Percentiles rank a stretch among this genome's conserved stretches.
These are phyloP conservation scores for Dioscorea zingiberensis DNA, from an alignment of 106 monocot genomes.

Conservation along the genomic window DNA sequence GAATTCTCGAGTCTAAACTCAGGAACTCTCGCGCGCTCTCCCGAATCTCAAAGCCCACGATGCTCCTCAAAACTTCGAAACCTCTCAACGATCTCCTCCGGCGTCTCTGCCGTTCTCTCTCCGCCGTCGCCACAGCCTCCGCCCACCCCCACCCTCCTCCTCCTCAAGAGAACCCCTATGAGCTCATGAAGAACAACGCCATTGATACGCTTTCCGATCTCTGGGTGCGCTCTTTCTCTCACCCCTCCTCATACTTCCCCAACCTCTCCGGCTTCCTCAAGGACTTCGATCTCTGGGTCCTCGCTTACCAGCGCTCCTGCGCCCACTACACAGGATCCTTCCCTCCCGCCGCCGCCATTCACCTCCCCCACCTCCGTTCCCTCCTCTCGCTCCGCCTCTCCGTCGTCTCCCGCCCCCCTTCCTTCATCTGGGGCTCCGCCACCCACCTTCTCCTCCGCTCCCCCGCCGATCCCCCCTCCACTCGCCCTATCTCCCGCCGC, in stretches of 20 bases:
- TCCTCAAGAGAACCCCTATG: slow-evolving; percentile 35
- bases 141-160: slow-evolving; percentile 1
- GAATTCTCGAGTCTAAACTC: no score
- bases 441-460: slow-evolving; percentile 65
- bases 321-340: slow-evolving; percentile 72
- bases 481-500: slow-evolving; percentile 37
- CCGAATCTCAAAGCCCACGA: no score
- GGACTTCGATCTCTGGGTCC: slow-evolving; percentile 75
- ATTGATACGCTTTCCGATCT: slow-evolving; percentile 50
- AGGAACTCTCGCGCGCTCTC: no score
- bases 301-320: slow-evolving; percentile 84
- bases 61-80: no score
- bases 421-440: slow-evolving; percentile 51
- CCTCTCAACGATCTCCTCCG: slow-evolving; percentile 6
- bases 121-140: slow-evolving; percentile 8
- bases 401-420: slow-evolving; percentile 18
- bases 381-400: slow-evolving; percentile 28
- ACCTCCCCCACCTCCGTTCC: slow-evolving; percentile 48
- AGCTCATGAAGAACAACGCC: slow-evolving; percentile 55
- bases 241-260: slow-evolving; percentile 27
- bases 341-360: slow-evolving; percentile 57
- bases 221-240: slow-evolving; percentile 67
- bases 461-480: slow-evolving; percentile 44
- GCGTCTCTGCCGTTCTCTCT: neutral
- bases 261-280: slow-evolving; percentile 79